phyloP scores from a whole-genome alignment of 2,329 filamentous ascomycete species.

The Arthroderma sp. region DNA sequence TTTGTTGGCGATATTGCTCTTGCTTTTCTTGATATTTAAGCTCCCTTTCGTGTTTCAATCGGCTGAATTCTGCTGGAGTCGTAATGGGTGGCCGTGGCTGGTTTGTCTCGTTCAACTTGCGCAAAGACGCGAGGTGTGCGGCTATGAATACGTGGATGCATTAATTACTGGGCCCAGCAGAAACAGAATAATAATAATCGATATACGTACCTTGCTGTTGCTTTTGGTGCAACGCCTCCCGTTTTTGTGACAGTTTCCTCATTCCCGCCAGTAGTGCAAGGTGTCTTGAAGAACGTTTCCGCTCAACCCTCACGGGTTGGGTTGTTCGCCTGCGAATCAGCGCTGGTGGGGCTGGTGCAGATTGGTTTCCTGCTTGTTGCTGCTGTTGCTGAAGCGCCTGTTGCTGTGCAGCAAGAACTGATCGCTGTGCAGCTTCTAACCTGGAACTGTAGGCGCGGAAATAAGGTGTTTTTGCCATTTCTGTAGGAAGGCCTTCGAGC shows the following conservation, averaged over 20 bases:
- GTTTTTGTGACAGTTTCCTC: conserved; percentile 88
- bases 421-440: conserved; percentile 49
- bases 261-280: conserved; percentile 84
- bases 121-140: conserved; percentile 59
- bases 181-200: neutral
- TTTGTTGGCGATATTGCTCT: conserved; percentile 50
- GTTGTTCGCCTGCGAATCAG: conserved; percentile 56
- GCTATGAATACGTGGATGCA: conserved; percentile 22
- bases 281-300: conserved; percentile 73
- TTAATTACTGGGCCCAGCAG: neutral
- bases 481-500: conserved; percentile 75
- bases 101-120: conserved; percentile 63
- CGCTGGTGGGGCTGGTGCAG: conserved; percentile 40
- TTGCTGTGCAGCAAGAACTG: conserved; percentile 45
- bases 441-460: conserved; percentile 63
- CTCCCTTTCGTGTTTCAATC: conserved; percentile 77
- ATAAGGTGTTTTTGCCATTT: conserved; percentile 92
- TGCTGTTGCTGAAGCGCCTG: conserved; percentile 35
- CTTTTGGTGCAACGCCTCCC: conserved; percentile 74
- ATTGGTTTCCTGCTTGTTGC: conserved; percentile 21
- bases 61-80: conserved; percentile 82
- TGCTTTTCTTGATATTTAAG: conserved; percentile 47
- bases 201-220: conserved; percentile 55
- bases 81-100: conserved; percentile 47
- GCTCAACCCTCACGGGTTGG: conserved; percentile 68